Percentiles rank a stretch among this genome's conserved stretches.
Conservation (phyloP, 2,329 filamentous ascomycete species). For the Colletotrichum chlorophyti region DNA sequence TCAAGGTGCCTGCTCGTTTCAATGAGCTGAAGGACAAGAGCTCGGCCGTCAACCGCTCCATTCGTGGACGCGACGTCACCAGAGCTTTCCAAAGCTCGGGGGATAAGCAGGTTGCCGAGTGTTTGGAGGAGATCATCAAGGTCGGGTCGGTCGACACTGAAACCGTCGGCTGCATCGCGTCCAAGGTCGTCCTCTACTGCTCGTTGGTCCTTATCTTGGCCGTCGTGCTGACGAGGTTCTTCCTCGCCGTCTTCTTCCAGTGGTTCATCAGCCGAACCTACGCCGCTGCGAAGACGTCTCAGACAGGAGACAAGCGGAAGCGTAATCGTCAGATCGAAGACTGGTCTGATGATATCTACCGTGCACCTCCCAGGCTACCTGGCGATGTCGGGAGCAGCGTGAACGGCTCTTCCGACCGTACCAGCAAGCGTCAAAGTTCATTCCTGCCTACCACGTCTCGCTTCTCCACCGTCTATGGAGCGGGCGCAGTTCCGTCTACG, state of each 20-base stretch:
- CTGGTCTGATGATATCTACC: conserved; percentile 97
- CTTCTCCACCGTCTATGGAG: conserved; percentile 89
- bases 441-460: conserved; percentile 94
- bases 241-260: conserved; percentile 90
- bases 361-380: conserved; percentile 81
- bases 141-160: conserved; percentile 96
- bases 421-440: conserved; percentile 79
- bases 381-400: conserved; percentile 75
- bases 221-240: conserved; percentile 85
- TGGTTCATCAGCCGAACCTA: conserved; percentile 94
- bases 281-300: conserved; percentile 83
- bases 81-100: conserved; percentile 79
- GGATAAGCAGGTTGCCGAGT: conserved; percentile 85
- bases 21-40: conserved; percentile 77
- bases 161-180: conserved; percentile 95
- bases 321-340: conserved; percentile 95
- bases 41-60: conserved; percentile 62
- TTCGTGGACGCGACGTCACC: conserved; percentile 88
- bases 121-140: conserved; percentile 92
- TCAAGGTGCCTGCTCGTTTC: conserved; percentile 78
- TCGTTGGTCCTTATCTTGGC: conserved; percentile 90
- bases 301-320: conserved; percentile 81
- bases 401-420: conserved; percentile 68
- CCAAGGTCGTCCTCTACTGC: conserved; percentile 94
- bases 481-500: conserved; percentile 61